A percentile compares a stretch with the other conserved stretches of the same genome.
These are phyloP conservation scores for Deuterostichococcus epilithicus DNA, from an alignment of 139 green algal genomes.

Conservation along the genomic window DNA sequence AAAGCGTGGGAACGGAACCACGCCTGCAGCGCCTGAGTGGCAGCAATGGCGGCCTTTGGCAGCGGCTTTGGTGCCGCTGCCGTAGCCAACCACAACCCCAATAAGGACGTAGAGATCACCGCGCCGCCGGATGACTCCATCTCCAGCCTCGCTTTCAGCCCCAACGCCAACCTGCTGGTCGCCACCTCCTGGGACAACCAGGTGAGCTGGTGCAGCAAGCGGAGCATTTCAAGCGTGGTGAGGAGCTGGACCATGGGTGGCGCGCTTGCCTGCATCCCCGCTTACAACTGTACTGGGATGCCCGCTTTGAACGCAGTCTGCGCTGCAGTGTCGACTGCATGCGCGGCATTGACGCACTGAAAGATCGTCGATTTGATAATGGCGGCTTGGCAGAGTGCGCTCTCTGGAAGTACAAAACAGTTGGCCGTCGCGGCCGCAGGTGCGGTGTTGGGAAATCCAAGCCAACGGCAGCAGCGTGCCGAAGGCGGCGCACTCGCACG, in stretches of 20 bases:
- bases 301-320: too few species aligned
- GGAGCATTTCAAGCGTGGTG: too few species aligned
- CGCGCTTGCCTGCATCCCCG: too few species aligned
- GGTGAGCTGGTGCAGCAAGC: background rate
- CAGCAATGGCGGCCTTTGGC: background rate
- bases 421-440: conserved; percentile 52
- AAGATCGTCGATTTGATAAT: too few species aligned
- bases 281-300: conserved; percentile 54
- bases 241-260: too few species aligned
- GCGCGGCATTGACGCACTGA: too few species aligned
- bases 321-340: too few species aligned
- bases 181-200: conserved; percentile 89
- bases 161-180: conserved; percentile 79
- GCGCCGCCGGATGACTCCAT: conserved; percentile 71
- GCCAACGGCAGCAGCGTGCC: conserved; percentile 60
- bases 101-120: conserved; percentile 75
- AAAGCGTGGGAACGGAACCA: too few species aligned
- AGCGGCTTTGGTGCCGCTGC: background rate
- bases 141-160: conserved; percentile 79
- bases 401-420: too few species aligned
- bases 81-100: conserved; percentile 59
- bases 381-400: too few species aligned
- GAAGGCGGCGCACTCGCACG: conserved; percentile 74
- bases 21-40: too few species aligned
- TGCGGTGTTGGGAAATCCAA: conserved; percentile 72